A percentile compares a stretch with the other conserved stretches of the same genome.
These are phyloP conservation scores for Eucalyptus pauciflora DNA, from an alignment of 345 rosid genomes.

Conservation along the genomic window DNA sequence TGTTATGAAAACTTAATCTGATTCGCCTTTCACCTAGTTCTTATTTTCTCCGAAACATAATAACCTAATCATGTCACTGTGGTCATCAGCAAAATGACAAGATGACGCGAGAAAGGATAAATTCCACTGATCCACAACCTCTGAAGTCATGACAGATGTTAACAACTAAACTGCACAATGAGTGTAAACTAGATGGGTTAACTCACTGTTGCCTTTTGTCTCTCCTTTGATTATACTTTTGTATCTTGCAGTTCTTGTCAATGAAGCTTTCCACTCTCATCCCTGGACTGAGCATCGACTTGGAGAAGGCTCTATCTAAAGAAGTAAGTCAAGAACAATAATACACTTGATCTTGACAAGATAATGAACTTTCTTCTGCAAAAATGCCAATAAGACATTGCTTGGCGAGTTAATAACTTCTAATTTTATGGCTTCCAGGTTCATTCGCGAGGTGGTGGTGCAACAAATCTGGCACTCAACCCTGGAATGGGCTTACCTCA, in stretches of 20 bases:
- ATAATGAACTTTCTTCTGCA: not conserved
- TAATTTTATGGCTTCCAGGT: constrained; percentile 19
- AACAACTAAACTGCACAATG: not conserved
- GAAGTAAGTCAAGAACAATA: constrained; percentile 44
- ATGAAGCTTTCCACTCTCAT: constrained; percentile 98
- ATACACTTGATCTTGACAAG: not conserved
- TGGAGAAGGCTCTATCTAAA: constrained; percentile 68
- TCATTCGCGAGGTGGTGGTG: constrained; percentile 39
- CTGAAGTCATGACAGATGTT: not conserved
- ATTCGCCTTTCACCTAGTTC: not conserved
- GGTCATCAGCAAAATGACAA: not conserved
- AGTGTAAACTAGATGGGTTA: not conserved
- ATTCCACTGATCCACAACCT: not conserved
- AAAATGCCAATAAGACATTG: not conserved
- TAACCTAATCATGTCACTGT: not conserved
- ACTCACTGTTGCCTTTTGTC: not conserved
- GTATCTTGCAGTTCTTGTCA: constrained; percentile 60
- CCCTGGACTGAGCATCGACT: constrained; percentile 61
- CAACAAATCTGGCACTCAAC: constrained; percentile 26
- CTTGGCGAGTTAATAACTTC: not conserved
- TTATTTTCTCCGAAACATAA: not conserved
- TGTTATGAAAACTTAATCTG: not conserved
- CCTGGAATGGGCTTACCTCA: constrained; percentile 31
- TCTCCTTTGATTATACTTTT: not conserved
- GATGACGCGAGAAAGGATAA: not conserved